Conservation (phyloP, 2,329 filamentous ascomycete species). For the Colletotrichum gigasporum region DNA sequence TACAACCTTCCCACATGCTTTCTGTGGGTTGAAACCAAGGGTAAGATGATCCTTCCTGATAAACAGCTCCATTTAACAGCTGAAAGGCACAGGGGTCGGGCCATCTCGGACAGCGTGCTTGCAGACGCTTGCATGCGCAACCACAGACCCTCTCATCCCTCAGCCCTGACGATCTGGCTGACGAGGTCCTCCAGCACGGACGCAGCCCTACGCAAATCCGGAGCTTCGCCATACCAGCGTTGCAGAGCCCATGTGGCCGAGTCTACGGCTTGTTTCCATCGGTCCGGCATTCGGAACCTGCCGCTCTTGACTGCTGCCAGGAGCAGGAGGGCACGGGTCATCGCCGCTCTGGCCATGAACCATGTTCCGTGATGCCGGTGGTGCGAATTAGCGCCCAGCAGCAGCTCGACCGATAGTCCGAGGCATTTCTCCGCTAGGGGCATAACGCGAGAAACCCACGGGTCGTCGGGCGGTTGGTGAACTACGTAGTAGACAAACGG, state of each 20-base stretch:
- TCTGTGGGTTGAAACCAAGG: neutral
- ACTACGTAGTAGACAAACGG: conserved; percentile 42
- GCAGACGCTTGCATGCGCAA: neutral
- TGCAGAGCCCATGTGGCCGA: conserved; percentile 31
- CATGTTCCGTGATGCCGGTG: conserved; percentile 45
- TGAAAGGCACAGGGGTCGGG: neutral
- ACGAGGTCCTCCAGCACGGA: conserved; percentile 20
- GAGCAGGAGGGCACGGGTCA: conserved; percentile 37
- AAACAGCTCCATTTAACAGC: neutral
- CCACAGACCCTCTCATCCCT: conserved; percentile 18
- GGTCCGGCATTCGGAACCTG: conserved; percentile 29
- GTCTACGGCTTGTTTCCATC: conserved; percentile 35
- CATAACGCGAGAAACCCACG: conserved; percentile 23
- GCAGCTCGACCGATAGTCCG: conserved; percentile 34
- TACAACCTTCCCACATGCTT: neutral
- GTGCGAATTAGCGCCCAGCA: conserved; percentile 35
- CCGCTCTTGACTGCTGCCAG: conserved; percentile 37
- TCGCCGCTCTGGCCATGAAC: conserved; percentile 35
- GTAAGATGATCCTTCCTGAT: neutral
- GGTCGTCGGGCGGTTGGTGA: conserved; percentile 33
- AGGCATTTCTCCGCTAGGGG: conserved; percentile 34
- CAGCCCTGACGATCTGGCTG: conserved; percentile 18
- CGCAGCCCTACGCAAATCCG: conserved; percentile 28
- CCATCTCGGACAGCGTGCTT: neutral
- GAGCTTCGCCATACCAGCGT: conserved; percentile 36